Conservation (phyloP, 441 rosid species). For the Gossypium trilobum region DNA sequence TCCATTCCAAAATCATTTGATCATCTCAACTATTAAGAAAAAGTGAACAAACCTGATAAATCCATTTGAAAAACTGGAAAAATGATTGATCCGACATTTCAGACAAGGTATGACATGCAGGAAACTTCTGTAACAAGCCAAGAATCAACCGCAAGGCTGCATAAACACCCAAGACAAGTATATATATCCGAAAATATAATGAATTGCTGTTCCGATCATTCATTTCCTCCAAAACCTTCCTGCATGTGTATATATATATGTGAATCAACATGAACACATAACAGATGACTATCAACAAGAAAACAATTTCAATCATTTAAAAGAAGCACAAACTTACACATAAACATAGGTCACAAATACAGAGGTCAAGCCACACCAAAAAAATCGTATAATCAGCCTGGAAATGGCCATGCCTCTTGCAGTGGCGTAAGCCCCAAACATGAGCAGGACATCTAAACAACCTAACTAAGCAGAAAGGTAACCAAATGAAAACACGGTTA, state of each 20-base stretch:
- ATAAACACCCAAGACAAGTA: constrained; percentile 82
- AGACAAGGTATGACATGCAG: constrained; percentile 83
- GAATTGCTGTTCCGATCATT: constrained; percentile 50
- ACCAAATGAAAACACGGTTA: constrained; percentile 15
- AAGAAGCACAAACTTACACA: constrained; percentile 46
- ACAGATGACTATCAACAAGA: not conserved
- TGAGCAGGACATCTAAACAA: constrained; percentile 82
- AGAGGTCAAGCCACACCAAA: constrained; percentile 80
- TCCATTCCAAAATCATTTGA: constrained; percentile 14
- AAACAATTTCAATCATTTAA: not conserved
- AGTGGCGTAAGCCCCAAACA: constrained; percentile 87
- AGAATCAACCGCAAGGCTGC: constrained; percentile 66
- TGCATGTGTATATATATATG: constrained; percentile 30
- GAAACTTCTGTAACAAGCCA: constrained; percentile 64
- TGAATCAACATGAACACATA: not conserved
- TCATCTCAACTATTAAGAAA: constrained; percentile 7
- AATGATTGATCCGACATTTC: constrained; percentile 87
- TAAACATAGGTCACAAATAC: constrained; percentile 66
- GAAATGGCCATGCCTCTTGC: constrained; percentile 99
- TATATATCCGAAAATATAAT: constrained; percentile 72
- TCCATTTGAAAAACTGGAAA: constrained; percentile 99
- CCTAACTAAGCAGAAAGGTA: constrained; percentile 37
- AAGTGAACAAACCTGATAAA: constrained; percentile 64
- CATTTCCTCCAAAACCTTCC: constrained; percentile 76
- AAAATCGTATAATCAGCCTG: constrained; percentile 77